Conservation (phyloP, 2,329 filamentous ascomycete species). For the Leptographium wingfieldii region DNA sequence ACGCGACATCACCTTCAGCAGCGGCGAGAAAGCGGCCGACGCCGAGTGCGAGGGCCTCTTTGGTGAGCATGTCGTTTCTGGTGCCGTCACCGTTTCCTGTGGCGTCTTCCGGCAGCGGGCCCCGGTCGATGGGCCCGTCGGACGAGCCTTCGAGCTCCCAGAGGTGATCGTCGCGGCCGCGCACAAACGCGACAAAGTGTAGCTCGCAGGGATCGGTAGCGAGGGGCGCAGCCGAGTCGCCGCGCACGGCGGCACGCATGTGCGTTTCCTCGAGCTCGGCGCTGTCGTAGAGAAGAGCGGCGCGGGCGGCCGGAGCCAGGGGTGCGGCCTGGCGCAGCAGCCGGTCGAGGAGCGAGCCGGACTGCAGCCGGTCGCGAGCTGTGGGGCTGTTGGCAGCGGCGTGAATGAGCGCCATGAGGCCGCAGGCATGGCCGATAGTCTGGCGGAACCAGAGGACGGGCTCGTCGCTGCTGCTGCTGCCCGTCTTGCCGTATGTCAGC, state of each 20-base stretch:
- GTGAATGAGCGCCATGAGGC: conserved; percentile 71
- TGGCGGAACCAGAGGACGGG: conserved; percentile 89
- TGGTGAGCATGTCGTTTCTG: neutral
- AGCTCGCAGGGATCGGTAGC: conserved; percentile 43
- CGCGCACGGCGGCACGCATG: conserved; percentile 50
- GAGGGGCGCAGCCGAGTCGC: conserved; percentile 47
- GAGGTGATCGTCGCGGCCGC: conserved; percentile 46
- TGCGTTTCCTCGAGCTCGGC: conserved; percentile 60
- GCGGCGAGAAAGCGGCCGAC: neutral
- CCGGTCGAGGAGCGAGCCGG: conserved; percentile 40
- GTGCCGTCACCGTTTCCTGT: neutral
- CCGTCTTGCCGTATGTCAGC: conserved; percentile 27
- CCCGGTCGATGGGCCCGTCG: conserved; percentile 60
- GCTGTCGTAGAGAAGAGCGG: conserved; percentile 58
- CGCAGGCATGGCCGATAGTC: conserved; percentile 89
- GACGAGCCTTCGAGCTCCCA: conserved; percentile 72
- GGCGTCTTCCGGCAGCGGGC: conserved; percentile 24
- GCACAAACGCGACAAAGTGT: conserved; percentile 76
- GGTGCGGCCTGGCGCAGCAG: conserved; percentile 51
- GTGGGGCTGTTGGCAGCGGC: conserved; percentile 53
- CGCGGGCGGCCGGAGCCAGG: conserved; percentile 46
- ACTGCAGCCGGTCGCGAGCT: conserved; percentile 38
- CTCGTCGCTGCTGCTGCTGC: conserved; percentile 38
- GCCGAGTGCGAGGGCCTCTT: neutral
- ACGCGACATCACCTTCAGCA: neutral